These are phyloP conservation scores for Plasmodium adleri DNA, from an alignment of 169 alveolate genomes.

Conservation along the genomic window DNA sequence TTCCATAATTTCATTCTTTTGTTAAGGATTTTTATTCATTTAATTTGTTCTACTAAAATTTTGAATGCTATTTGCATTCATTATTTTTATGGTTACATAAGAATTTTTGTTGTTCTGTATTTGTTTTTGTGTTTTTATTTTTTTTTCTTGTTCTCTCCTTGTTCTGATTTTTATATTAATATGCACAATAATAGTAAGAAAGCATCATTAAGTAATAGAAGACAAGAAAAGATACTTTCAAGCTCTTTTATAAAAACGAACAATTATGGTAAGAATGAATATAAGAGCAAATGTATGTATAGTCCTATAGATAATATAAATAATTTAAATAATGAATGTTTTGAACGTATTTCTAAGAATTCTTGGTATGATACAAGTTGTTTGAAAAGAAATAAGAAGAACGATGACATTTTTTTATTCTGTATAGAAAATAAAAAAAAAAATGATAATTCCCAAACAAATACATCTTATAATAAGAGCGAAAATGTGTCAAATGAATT, in stretches of 20 bases:
- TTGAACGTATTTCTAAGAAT: conserved; percentile 58
- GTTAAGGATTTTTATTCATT: too few relatives aligned
- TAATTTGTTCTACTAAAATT: not conserved
- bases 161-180: conserved; percentile 1
- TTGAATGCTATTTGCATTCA: not conserved
- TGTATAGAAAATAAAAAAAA: conserved; percentile 25
- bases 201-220: conserved; percentile 10
- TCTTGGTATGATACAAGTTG: conserved; percentile 73
- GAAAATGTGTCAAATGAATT: not conserved
- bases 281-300: not conserved
- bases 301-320: conserved; percentile 6
- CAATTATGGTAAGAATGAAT: conserved; percentile 19
- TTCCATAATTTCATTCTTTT: not conserved
- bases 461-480: not conserved
- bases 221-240: conserved; percentile 3
- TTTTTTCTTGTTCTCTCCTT: not conserved
- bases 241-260: conserved; percentile 26
- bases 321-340: conserved; percentile 12
- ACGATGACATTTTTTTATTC: conserved; percentile 30
- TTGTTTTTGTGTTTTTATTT: not conserved
- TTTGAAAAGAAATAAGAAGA: conserved; percentile 27
- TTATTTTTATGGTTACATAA: not conserved
- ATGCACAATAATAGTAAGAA: conserved; percentile 24
- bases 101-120: not conserved
- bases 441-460: conserved; percentile 13